Conservation (phyloP, 2,329 filamentous ascomycete species). For the Phyllosticta citrichinensis region DNA sequence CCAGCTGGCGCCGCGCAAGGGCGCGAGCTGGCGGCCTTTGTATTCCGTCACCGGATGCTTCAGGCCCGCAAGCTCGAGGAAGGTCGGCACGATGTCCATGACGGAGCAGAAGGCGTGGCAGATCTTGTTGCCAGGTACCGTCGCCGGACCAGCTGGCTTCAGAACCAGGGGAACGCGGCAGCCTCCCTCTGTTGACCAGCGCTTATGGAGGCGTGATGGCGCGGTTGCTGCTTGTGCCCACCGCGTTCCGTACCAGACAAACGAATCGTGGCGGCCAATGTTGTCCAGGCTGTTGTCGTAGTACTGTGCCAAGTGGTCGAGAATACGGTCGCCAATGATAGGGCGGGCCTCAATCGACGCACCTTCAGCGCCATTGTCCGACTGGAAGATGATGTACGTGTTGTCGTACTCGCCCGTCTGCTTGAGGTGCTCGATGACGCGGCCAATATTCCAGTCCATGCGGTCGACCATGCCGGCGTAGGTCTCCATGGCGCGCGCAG, state of each 20-base stretch:
- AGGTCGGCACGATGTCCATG: slow-evolving; percentile 33
- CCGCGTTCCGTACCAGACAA: slow-evolving; percentile 50
- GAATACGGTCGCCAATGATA: slow-evolving; percentile 44
- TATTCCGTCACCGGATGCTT: slow-evolving; percentile 45
- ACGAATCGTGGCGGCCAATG: slow-evolving; percentile 46
- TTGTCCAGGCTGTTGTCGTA: slow-evolving; percentile 51
- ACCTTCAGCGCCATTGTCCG: slow-evolving; percentile 53
- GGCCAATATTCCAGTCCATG: slow-evolving; percentile 51
- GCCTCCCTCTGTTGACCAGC: slow-evolving; percentile 37
- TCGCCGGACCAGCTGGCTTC: slow-evolving; percentile 17
- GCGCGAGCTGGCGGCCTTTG: slow-evolving; percentile 27
- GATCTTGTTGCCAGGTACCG: slow-evolving; percentile 24
- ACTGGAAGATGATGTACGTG: slow-evolving; percentile 54
- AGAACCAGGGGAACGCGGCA: slow-evolving; percentile 45
- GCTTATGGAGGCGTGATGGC: slow-evolving; percentile 39
- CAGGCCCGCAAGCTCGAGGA: slow-evolving; percentile 39
- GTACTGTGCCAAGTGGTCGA: slow-evolving; percentile 45
- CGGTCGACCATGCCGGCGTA: slow-evolving; percentile 55
- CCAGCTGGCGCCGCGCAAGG: slow-evolving; percentile 10
- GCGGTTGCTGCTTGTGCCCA: slow-evolving; percentile 47
- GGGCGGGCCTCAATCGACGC: slow-evolving; percentile 49
- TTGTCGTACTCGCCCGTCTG: slow-evolving; percentile 50
- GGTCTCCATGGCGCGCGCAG: slow-evolving; percentile 48
- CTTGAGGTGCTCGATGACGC: slow-evolving; percentile 46
- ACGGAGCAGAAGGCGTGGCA: slow-evolving; percentile 41